Evolutionary conservation across 192 early-diverging fungal genomes (phyloP).

Genomic region (Radiomyces spectabilis): DNA sequence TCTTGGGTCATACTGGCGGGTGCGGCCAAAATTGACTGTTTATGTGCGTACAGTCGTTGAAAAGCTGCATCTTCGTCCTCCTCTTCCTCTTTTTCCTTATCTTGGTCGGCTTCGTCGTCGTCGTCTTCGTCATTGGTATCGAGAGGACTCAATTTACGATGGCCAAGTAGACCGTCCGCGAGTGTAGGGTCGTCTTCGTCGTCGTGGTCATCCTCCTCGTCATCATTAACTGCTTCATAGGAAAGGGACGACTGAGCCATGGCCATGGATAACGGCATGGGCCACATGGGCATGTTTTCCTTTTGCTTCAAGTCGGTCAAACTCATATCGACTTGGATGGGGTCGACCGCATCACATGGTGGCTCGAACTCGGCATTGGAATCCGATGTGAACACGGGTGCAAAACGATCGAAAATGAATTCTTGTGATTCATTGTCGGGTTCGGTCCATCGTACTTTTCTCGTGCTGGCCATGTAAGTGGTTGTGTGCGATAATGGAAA

Average conservation of each 20-base stretch:
- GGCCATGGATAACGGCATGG: no score
- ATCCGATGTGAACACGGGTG: no score
- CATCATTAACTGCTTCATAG: neutral
- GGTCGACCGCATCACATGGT: no score
- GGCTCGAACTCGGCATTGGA: no score
- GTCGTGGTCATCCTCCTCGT: conserved; percentile 6
- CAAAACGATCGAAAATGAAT: no score
- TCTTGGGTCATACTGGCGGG: conserved; percentile 46
- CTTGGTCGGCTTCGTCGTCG: conserved; percentile 5
- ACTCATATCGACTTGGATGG: no score
- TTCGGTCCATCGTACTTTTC: conserved; percentile 13
- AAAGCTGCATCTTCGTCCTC: conserved; percentile 9
- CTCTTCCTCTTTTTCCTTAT: neutral
- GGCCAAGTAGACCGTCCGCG: no score
- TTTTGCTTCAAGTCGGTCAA: no score
- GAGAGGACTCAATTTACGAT: no score
- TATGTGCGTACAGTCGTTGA: conserved; percentile 9
- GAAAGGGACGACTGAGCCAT: no score
- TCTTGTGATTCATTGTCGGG: conserved; percentile 2
- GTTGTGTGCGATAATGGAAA: no score
- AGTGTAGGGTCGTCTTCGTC: conserved; percentile 6
- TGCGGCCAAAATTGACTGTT: conserved; percentile 1
- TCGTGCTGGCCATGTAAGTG: neutral
- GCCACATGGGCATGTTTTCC: no score
- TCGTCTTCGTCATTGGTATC: conserved; percentile 1